Conservation (phyloP, 805 yeast species). For the Yarrowia sp. region DNA sequence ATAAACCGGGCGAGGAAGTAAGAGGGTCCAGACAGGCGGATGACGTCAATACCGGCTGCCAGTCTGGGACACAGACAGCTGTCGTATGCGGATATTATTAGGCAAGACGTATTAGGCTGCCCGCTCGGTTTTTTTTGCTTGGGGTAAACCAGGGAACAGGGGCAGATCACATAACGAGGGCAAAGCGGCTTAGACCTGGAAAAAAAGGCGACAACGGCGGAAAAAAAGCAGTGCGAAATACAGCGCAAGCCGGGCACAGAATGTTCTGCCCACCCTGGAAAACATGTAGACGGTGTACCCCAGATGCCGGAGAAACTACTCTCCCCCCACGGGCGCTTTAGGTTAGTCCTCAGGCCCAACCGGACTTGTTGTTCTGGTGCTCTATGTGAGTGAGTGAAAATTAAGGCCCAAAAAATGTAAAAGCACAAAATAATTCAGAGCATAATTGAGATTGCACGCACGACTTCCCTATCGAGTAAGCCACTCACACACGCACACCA, state of each 20-base stretch:
- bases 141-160: slow-evolving; percentile 19
- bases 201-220: too few species aligned
- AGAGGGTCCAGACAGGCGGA: neutral
- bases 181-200: slow-evolving; percentile 16
- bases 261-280: too few species aligned
- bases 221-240: too few species aligned
- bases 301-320: too few species aligned
- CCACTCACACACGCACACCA: slow-evolving; percentile 1
- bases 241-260: too few species aligned
- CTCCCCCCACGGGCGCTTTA: neutral
- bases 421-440: slow-evolving; percentile 27
- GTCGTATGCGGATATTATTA: slow-evolving; percentile 20
- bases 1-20: too few species aligned
- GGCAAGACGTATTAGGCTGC: slow-evolving; percentile 16
- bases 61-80: neutral
- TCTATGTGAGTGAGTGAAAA: slow-evolving; percentile 4
- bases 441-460: slow-evolving; percentile 24
- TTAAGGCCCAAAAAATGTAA: slow-evolving; percentile 11
- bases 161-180: slow-evolving; percentile 19
- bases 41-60: slow-evolving; percentile 6
- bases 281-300: too few species aligned
- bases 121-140: slow-evolving; percentile 7
- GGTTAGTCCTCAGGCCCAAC: slow-evolving; percentile 17
- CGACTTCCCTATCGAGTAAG: slow-evolving; percentile 22
- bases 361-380: neutral